Percentiles rank a stretch among this genome's conserved stretches.
These are phyloP conservation scores for Paramecium sonneborni DNA, from an alignment of 73 alveolate genomes.

Conservation along the genomic window DNA sequence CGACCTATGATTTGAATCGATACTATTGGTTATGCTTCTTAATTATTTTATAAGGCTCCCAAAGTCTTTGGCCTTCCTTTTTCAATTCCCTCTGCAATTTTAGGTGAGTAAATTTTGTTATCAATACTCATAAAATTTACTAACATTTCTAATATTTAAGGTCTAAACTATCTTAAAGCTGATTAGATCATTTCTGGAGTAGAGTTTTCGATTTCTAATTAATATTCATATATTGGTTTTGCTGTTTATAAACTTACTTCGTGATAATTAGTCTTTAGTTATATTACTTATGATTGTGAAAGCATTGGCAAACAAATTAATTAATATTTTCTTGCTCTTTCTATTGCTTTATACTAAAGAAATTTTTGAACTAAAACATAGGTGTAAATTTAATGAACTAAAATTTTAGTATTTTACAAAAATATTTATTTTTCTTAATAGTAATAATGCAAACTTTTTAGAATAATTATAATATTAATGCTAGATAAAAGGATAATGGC, in stretches of 20 bases:
- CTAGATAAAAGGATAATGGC: neutral
- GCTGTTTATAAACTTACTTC: neutral
- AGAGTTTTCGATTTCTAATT: neutral
- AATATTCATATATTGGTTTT: neutral
- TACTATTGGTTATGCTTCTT: neutral
- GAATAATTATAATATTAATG: neutral
- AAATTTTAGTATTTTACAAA: neutral
- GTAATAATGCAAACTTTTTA: neutral
- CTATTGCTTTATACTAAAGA: neutral
- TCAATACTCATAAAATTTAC: neutral
- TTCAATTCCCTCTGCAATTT: neutral
- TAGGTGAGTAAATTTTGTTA: slow-evolving; percentile 3
- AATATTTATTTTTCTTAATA: neutral
- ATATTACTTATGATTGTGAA: neutral
- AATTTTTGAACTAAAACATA: neutral
- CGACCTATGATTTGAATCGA: neutral
- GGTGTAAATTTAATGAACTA: neutral
- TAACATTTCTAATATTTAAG: neutral
- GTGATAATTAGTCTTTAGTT: neutral
- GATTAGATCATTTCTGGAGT: neutral
- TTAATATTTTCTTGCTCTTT: neutral
- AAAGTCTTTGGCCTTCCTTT: neutral
- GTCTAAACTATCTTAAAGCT: neutral
- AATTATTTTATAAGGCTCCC: neutral
- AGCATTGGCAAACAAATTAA: neutral